Base-by-base conservation (phyloP, 2,329 filamentous ascomycete genomes). In the Hypoxylon sp. region DNA sequence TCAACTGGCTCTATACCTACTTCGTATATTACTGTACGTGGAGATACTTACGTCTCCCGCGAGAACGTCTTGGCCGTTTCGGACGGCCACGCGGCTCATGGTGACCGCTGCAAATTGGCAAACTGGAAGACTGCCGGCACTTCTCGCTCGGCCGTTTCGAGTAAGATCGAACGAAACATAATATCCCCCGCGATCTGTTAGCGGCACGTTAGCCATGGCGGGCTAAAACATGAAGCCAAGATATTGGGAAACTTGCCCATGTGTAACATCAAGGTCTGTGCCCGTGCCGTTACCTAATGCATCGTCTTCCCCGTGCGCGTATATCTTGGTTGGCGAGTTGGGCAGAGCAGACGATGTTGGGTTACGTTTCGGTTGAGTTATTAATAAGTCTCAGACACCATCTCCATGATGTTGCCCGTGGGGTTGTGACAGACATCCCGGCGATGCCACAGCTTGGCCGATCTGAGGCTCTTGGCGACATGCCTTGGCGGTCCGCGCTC, bases 391-490 rank as follows among this genome's bases (percentile, higher is more conserved):
- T 42, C 56, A 53, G 52, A 56, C 52, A 11, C 37, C 10, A 23
- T 26, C 13, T 42, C 21, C 17, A 26, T 15, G 47, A n/a, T 54
- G 51, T 21, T 48, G 23, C 35, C 40, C 50, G 54, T 38, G 51
- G 61, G 55, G 48, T 59, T 64, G 62, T 31, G 53, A 57, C 59
- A 62, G 37, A 48, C 42, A 29, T 26, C 15, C 13, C 37, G 65
- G 46, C 64, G 62, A 67, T 70, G 63, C 45, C 64, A 68, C 65
- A 43, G 50, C 69, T 70, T 69, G 65, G 63, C 65, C 57, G 55
- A 63, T 58, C 55, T 64, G 62, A 67, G 53, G 58, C 52, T 46
- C 68, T 67, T 67, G 67, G 67, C 63, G 35, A 18, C 9, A 29
- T 23, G 35, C 20, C 58, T 62, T 63, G 60, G 66, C 60, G 50